These are phyloP conservation scores for Diaporthe longicolla DNA, from an alignment of 2,329 filamentous ascomycete genomes.

Conservation along the genomic window DNA sequence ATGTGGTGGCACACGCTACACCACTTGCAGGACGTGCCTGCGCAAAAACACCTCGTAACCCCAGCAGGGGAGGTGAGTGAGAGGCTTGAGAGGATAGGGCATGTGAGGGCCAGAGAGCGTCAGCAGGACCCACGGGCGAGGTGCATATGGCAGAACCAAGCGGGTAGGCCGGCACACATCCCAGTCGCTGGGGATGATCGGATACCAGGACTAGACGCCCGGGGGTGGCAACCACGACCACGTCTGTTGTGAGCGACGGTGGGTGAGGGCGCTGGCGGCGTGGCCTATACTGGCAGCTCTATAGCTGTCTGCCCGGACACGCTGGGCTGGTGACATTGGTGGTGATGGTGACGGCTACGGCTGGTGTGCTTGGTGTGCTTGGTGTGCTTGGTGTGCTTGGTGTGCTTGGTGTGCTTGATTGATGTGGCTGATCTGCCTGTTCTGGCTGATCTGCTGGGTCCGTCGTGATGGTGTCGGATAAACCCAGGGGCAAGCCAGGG, in stretches of 20 bases:
- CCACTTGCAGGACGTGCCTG: slow-evolving; percentile 7
- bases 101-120: background rate
- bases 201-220: slow-evolving; percentile 4
- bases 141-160: slow-evolving; percentile 23
- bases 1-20: slow-evolving; percentile 24
- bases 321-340: background rate
- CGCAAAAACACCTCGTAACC: background rate
- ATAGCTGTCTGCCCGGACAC: background rate
- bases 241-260: background rate
- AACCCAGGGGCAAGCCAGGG: slow-evolving; percentile 18
- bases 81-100: no score
- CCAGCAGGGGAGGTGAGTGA: background rate
- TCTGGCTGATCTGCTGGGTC: background rate
- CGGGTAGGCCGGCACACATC: slow-evolving; percentile 10
- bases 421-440: background rate
- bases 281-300: slow-evolving; percentile 3
- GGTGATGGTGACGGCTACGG: slow-evolving; percentile 1
- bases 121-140: slow-evolving; percentile 16
- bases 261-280: background rate
- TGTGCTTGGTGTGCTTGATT: no score
- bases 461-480: background rate
- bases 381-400: no score
- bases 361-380: no score
- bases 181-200: slow-evolving; percentile 23
- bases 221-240: slow-evolving; percentile 9